phyloP scores from a whole-genome alignment of 169 alveolate species.

The Eimeria acervulina region DNA sequence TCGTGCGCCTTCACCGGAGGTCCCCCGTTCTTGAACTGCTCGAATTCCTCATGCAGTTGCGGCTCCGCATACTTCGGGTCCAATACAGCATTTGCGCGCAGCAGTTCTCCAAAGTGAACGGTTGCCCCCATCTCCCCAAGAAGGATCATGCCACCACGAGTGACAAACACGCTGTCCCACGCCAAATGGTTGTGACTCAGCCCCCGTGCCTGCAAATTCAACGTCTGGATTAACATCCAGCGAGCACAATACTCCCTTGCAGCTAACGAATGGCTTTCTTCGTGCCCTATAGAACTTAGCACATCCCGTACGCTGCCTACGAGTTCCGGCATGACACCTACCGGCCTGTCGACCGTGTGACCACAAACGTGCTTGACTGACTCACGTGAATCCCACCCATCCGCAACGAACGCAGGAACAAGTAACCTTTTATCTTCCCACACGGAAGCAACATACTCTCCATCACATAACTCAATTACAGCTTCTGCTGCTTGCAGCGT shows the following conservation, averaged over 20 bases:
- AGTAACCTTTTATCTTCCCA: background rate
- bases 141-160: background rate
- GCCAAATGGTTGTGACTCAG: slow-evolving; percentile 15
- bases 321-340: background rate
- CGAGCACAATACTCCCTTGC: background rate
- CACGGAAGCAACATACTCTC: background rate
- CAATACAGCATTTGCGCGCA: background rate
- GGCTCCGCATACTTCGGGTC: background rate
- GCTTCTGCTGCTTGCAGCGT: background rate
- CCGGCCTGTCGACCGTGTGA: too few species aligned
- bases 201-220: background rate
- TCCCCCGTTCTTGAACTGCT: background rate
- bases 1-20: background rate
- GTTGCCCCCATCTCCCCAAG: background rate
- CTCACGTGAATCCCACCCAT: too few species aligned
- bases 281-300: background rate
- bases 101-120: background rate
- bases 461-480: background rate
- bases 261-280: background rate
- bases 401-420: background rate
- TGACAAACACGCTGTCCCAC: background rate
- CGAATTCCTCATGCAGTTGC: background rate
- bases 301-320: background rate
- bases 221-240: background rate
- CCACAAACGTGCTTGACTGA: too few species aligned